phyloP scores from a whole-genome alignment of 805 yeast genomes.

The Kuraishia piskuri region DNA sequence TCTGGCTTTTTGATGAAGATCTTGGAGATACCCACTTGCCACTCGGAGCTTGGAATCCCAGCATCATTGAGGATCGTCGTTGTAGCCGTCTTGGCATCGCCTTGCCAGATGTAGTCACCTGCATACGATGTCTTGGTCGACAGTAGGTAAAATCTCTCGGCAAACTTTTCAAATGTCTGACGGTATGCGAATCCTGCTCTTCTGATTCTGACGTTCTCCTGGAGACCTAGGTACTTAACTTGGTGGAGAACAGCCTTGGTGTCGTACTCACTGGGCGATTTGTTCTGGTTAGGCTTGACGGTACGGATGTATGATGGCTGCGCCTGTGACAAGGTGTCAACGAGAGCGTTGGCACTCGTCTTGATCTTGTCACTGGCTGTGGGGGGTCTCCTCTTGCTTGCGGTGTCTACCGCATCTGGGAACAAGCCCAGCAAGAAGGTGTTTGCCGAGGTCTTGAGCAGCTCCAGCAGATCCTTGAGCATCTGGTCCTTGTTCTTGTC shows the following conservation, averaged over 20 bases:
- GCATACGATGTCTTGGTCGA: constrained; percentile 93
- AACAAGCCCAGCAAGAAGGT: constrained; percentile 49
- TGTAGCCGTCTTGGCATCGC: constrained; percentile 46
- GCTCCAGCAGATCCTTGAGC: constrained; percentile 77
- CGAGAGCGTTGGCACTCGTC: constrained; percentile 81
- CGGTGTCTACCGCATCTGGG: constrained; percentile 59
- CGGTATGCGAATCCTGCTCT: constrained; percentile 98
- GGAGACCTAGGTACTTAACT: constrained; percentile 89
- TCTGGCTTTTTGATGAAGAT: constrained; percentile 96
- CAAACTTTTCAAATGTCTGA: constrained; percentile 93
- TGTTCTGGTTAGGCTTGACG: constrained; percentile 92
- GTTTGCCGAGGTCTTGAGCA: constrained; percentile 66
- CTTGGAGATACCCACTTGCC: constrained; percentile 85
- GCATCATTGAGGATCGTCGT: constrained; percentile 40
- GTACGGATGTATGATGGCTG: constrained; percentile 96
- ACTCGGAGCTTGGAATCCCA: constrained; percentile 71
- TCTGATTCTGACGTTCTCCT: constrained; percentile 94
- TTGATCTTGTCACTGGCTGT: constrained; percentile 96
- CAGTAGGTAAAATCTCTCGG: constrained; percentile 82
- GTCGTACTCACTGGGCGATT: constrained; percentile 85
- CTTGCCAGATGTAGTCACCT: constrained; percentile 53
- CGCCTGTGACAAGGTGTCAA: constrained; percentile 82
- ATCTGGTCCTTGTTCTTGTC: constrained; percentile 95
- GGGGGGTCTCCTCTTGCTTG: constrained; percentile 75
- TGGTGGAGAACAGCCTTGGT: constrained; percentile 88